Evolutionary conservation across 1,284 basidiomycete species (phyloP).

Genomic region (Moesziomyces sp.): DNA sequence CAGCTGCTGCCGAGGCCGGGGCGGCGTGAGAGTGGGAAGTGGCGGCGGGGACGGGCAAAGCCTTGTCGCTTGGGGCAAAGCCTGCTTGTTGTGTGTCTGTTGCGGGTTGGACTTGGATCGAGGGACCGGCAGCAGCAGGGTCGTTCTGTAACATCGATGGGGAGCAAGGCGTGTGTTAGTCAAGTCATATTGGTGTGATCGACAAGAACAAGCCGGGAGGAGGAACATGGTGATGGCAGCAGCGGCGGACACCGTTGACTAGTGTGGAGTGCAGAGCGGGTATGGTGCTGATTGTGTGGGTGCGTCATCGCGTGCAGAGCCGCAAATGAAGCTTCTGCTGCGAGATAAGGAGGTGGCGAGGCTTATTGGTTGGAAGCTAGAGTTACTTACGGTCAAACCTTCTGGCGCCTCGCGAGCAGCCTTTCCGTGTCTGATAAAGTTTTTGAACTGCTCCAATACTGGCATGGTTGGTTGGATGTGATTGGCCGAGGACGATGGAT

Average conservation of each 20-base stretch:
- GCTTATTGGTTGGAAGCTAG: neutral
- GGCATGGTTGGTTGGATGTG: slow-evolving; percentile 28
- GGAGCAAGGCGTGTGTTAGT: neutral
- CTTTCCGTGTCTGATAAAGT: slow-evolving; percentile 65
- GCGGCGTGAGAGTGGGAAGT: slow-evolving; percentile 42
- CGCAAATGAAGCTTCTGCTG: no score
- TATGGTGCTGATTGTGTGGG: no score
- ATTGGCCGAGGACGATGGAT: neutral
- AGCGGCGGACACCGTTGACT: no score
- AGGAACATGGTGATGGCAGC: no score
- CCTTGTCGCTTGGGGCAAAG: slow-evolving; percentile 38
- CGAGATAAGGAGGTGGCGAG: no score
- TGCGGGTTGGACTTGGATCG: slow-evolving; percentile 36
- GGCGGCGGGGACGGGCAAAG: slow-evolving; percentile 26
- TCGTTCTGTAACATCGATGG: slow-evolving; percentile 16
- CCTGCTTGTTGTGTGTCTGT: slow-evolving; percentile 19
- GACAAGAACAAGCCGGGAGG: no score
- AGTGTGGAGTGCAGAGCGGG: no score
- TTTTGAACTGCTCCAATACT: slow-evolving; percentile 60
- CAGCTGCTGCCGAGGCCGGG: slow-evolving; percentile 5
- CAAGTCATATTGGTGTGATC: slow-evolving; percentile 1
- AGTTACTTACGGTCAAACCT: slow-evolving; percentile 28
- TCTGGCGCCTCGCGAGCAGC: slow-evolving; percentile 40
- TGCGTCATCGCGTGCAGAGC: no score
- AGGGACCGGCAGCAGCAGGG: slow-evolving; percentile 20